phyloP scores from a whole-genome alignment of 75 land plant species.

The Sequoia sempervirens region DNA sequence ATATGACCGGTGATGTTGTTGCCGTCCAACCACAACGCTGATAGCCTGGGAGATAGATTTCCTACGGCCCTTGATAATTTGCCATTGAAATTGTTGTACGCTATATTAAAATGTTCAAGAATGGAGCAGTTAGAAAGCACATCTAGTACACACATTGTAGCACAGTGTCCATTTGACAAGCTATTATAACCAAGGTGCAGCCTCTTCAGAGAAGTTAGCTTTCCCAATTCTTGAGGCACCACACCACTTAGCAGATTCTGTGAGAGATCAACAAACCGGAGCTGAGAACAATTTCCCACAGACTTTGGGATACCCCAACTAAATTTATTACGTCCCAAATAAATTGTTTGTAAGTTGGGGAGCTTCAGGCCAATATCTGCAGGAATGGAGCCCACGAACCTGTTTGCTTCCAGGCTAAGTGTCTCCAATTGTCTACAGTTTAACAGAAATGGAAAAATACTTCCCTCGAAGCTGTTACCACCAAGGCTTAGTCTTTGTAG shows the following conservation, averaged over 20 bases:
- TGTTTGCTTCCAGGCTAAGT: too few species aligned
- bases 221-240: background rate
- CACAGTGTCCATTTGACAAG: too few species aligned
- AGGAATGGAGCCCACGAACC: too few species aligned
- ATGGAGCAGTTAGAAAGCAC: constrained; percentile 28
- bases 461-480: background rate
- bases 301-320: background rate
- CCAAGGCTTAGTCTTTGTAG: too few species aligned
- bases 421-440: too few species aligned
- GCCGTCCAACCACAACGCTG: fast-evolving
- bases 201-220: too few species aligned
- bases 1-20: too few species aligned
- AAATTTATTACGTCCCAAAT: too few species aligned
- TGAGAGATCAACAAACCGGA: background rate
- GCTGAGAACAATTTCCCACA: constrained; percentile 12
- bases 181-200: too few species aligned
- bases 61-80: constrained; percentile 9
- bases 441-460: background rate
- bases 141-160: constrained; percentile 7
- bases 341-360: too few species aligned
- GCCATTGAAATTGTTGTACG: constrained; percentile 11
- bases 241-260: constrained; percentile 12
- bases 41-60: background rate
- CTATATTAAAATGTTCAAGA: constrained; percentile 4
- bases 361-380: too few species aligned